A percentile compares a stretch with the other conserved stretches of the same genome.
Conservation (phyloP, 164 flowering plant species). For the Liriodendron chinense region DNA sequence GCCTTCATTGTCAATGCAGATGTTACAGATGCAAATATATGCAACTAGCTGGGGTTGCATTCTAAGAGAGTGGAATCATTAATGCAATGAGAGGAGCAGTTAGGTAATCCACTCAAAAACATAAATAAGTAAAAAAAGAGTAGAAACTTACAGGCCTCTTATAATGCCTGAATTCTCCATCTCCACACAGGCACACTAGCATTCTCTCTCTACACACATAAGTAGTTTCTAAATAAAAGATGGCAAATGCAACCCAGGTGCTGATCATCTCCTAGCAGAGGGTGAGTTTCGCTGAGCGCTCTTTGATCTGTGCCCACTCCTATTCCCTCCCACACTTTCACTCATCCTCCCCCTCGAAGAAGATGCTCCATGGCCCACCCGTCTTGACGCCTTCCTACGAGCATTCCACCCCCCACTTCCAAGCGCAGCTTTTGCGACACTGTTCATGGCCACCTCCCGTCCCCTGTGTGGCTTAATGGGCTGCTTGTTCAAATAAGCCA, state of each 20-base stretch:
- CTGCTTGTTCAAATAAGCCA: slow-evolving; percentile 82
- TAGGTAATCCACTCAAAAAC: neutral
- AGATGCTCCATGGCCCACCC: slow-evolving; percentile 30
- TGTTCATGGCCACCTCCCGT: slow-evolving; percentile 51
- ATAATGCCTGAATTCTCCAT: too few relatives aligned
- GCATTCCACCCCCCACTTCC: slow-evolving; percentile 41
- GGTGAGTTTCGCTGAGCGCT: slow-evolving; percentile 4
- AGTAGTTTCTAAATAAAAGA: neutral
- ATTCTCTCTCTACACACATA: too few relatives aligned
- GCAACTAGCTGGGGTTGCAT: too few relatives aligned
- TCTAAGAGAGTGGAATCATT: too few relatives aligned
- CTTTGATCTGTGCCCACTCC: slow-evolving; percentile 27
- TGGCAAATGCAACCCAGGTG: neutral
- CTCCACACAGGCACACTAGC: too few relatives aligned
- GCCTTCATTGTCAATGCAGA: too few relatives aligned
- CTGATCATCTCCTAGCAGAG: slow-evolving; percentile 6
- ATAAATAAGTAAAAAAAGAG: too few relatives aligned
- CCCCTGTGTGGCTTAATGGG: slow-evolving; percentile 71
- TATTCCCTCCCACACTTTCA: slow-evolving; percentile 22
- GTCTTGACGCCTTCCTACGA: slow-evolving; percentile 40
- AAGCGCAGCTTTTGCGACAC: slow-evolving; percentile 74
- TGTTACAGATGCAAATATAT: too few relatives aligned
- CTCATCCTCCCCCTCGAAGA: slow-evolving; percentile 34
- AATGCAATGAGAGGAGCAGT: too few relatives aligned
- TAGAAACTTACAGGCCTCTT: too few relatives aligned